Evolutionary conservation across 2,329 filamentous ascomycete species (phyloP).

Genomic region (Colletotrichum falcatum): DNA sequence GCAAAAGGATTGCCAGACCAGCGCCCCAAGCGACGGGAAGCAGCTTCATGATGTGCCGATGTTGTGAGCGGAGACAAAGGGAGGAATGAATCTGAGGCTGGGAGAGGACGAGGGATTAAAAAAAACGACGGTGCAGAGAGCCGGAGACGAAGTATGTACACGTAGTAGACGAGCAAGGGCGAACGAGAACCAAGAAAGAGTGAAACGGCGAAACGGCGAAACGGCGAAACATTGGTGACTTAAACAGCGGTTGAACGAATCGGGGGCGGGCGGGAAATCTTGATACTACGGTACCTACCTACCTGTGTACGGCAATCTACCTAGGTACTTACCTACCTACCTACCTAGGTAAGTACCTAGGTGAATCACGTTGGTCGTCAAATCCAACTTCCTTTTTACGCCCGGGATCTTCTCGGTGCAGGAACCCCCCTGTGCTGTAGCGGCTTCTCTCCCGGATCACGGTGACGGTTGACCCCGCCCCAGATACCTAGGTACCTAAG

Average conservation of each 20-base stretch:
- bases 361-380: no score
- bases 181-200: neutral
- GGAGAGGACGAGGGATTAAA: no score
- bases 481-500: no score
- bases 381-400: neutral
- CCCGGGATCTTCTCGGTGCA: constrained; percentile 22
- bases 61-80: neutral
- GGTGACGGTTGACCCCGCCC: no score
- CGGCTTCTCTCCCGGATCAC: no score
- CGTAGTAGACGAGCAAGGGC: neutral
- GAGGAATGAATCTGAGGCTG: neutral
- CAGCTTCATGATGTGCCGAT: constrained; percentile 32
- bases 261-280: no score
- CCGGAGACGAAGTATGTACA: neutral
- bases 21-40: constrained; percentile 7
- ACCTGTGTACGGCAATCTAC: no score
- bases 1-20: constrained; percentile 13
- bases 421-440: constrained; percentile 38
- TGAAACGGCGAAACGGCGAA: neutral
- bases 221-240: neutral
- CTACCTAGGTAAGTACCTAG: no score
- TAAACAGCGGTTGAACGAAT: neutral
- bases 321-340: no score
- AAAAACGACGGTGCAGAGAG: no score
- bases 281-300: no score